Base-by-base conservation (phyloP, 2,329 filamentous ascomycete species). In the Dactylella cylindrospora region DNA sequence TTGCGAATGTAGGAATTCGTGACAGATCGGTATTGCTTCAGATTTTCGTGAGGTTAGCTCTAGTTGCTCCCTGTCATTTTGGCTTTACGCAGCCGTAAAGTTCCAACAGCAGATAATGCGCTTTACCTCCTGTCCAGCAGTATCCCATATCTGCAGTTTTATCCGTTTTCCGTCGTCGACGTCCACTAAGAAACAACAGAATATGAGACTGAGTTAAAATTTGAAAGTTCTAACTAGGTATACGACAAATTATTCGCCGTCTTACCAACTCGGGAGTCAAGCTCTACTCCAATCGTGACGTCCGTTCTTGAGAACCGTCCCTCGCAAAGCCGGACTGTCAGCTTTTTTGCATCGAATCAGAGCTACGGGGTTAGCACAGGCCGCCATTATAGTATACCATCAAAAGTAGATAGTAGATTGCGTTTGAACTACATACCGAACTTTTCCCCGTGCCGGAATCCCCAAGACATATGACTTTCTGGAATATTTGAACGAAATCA, bases 401-500 rank as follows among this genome's bases (percentile, higher is more conserved):
- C n/a, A n/a, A n/a, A n/a, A n/a, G n/a, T n/a, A n/a, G n/a, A n/a
- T n/a, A n/a, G n/a, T n/a, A n/a, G n/a, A n/a, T n/a, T n/a, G n/a
- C n/a, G n/a, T n/a, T n/a, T 74, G 67, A 81, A 22, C 88, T 88
- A 0, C 90, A 90, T 68, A 95, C 90, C 54, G 90, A 83, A 65
- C 89, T 95, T 79, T 98, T 98, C 71, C 93, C 93, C 72, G 89
- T 95, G 72, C 90, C 93, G 38, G 87, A 93, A 77, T 97, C 93
- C 73, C 93, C 93, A 71, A 98, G 90, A 77, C 89, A 95, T 72
- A 97, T 91, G 70, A 98, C 88, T 76, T 98, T 98, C 68, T 69
- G 47, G 25, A 15, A 35, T 22, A 32, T 23, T 41, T 19, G 52
- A 49, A 38, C 15, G 38, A 39, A 19, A 19, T 31, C 13, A 43